Percentiles rank a stretch among this genome's conserved stretches.
phyloP scores from a whole-genome alignment of 306 rosid species.

The Myrica gale region DNA sequence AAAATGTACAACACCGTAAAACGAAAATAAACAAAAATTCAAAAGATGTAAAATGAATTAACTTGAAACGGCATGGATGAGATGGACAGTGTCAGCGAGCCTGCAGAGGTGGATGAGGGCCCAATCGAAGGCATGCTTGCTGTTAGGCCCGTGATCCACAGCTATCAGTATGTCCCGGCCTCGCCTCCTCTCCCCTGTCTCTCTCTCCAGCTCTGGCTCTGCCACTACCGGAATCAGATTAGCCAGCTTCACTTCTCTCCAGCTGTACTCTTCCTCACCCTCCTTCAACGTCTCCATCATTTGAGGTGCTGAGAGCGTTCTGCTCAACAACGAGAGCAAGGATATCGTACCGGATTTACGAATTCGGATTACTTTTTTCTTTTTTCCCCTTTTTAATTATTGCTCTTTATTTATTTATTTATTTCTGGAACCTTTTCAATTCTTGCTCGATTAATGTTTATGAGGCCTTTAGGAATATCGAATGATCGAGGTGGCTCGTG shows the following conservation, averaged over 20 bases:
- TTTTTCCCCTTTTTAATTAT: not conserved
- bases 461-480: no score
- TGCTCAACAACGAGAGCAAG: not conserved
- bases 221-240: constrained; percentile 41
- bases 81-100: constrained; percentile 83
- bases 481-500: no score
- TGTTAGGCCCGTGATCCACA: constrained; percentile 74
- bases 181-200: constrained; percentile 61
- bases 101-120: constrained; percentile 69
- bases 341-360: not conserved
- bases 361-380: not conserved
- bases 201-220: constrained; percentile 64
- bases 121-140: constrained; percentile 94
- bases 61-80: constrained; percentile 82
- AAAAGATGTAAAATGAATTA: not conserved
- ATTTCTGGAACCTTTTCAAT: no score
- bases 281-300: constrained; percentile 62
- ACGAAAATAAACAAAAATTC: not conserved
- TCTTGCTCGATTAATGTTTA: no score
- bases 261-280: constrained; percentile 64
- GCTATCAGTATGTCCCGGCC: constrained; percentile 76
- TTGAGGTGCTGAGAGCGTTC: not conserved
- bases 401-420: not conserved
- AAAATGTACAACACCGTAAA: not conserved
- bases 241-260: constrained; percentile 71